phyloP scores from a whole-genome alignment of 129 eudicot genomes.

The Cynara cardunculus region DNA sequence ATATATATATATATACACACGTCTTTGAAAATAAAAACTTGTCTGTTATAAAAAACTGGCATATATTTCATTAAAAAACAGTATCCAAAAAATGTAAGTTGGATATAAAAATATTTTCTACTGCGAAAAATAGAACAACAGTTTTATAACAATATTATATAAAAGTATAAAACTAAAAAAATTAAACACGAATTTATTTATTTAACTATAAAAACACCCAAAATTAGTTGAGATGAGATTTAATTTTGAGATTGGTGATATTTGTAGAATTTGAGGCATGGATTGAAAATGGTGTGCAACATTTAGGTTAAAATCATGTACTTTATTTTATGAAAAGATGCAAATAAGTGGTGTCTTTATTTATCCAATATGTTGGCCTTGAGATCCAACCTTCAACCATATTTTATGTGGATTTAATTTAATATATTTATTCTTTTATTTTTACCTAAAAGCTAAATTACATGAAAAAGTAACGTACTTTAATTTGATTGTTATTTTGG shows the following conservation, averaged over 20 bases:
- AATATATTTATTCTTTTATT: background rate
- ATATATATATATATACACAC: too few relatives aligned
- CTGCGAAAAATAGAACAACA: too few relatives aligned
- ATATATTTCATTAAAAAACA: background rate
- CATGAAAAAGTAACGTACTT: too few relatives aligned
- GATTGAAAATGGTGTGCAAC: slow-evolving; percentile 15
- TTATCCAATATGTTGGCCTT: slow-evolving; percentile 23
- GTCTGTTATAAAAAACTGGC: background rate
- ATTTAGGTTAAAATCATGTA: slow-evolving; percentile 10
- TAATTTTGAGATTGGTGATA: slow-evolving; percentile 24
- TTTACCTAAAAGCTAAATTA: too few relatives aligned
- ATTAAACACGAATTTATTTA: background rate
- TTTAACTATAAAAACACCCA: background rate
- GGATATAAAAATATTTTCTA: too few relatives aligned
- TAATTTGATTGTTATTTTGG: too few relatives aligned
- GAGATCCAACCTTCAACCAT: slow-evolving; percentile 10
- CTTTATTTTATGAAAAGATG: slow-evolving; percentile 17
- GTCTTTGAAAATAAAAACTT: too few relatives aligned
- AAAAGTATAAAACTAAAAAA: background rate
- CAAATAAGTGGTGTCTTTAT: slow-evolving; percentile 19
- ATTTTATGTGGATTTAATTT: background rate
- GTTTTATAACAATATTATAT: too few relatives aligned
- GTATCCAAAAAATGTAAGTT: background rate
- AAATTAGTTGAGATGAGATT: background rate
- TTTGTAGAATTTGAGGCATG: slow-evolving; percentile 17